Percentiles rank a stretch among this genome's conserved stretches.
These are phyloP conservation scores for Ustilago sp. DNA, from an alignment of 1,284 basidiomycete genomes.

Conservation along the genomic window DNA sequence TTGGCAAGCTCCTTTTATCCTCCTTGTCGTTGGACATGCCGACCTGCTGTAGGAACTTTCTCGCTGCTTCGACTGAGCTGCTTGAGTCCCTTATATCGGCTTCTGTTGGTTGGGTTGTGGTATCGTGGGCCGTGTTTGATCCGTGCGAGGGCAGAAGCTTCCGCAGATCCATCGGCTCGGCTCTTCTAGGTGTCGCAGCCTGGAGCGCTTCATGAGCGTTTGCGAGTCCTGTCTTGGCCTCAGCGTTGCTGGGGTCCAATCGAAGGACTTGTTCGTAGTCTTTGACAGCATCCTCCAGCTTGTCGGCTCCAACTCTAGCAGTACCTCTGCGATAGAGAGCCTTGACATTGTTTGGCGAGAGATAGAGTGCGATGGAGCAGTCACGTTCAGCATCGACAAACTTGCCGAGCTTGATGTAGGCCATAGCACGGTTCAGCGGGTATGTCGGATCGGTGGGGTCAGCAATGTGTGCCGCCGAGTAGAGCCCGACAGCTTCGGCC, in stretches of 20 bases:
- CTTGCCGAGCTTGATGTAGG: constrained; percentile 45
- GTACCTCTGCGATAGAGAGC: constrained; percentile 36
- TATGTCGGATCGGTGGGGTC: constrained; percentile 41
- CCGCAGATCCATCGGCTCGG: constrained; percentile 19
- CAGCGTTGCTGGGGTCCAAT: constrained; percentile 26
- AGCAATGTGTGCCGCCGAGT: constrained; percentile 26
- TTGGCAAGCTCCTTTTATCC: neutral
- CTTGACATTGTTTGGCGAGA: constrained; percentile 41
- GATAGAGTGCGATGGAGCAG: constrained; percentile 19
- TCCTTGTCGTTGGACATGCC: constrained; percentile 23
- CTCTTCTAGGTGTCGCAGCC: neutral
- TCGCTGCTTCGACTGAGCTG: constrained; percentile 43
- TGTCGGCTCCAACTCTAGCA: constrained; percentile 19
- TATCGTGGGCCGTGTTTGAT: neutral
- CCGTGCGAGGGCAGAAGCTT: neutral
- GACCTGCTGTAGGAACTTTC: constrained; percentile 36
- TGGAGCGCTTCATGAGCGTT: constrained; percentile 12
- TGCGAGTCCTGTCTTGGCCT: constrained; percentile 25
- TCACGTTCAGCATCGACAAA: constrained; percentile 40
- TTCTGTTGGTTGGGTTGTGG: neutral
- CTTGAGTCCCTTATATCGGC: neutral
- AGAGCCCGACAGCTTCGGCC: constrained; percentile 33
- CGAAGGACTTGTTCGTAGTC: constrained; percentile 23
- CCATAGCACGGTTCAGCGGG: constrained; percentile 45
- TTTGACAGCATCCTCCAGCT: constrained; percentile 10